A percentile compares a stretch with the other conserved stretches of the same genome.
Evolutionary conservation across 1,284 basidiomycete genomes (phyloP).

Genomic region (Rhodotorula sp.): DNA sequence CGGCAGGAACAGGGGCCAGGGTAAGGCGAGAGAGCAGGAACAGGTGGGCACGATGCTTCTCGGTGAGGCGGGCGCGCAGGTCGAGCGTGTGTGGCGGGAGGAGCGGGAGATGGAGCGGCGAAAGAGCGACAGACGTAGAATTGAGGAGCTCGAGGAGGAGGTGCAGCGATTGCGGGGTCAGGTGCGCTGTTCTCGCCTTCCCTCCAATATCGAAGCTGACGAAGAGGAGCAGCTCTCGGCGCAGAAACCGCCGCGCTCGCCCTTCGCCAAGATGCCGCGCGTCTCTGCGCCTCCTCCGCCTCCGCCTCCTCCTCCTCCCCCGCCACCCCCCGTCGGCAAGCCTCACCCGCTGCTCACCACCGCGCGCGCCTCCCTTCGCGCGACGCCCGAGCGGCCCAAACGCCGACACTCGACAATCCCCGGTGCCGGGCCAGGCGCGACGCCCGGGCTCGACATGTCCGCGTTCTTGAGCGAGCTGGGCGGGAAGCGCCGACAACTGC

Average conservation of each 20-base stretch:
- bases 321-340: conserved; percentile 1
- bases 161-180: conserved; percentile 9
- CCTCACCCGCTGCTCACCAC: conserved; percentile 23
- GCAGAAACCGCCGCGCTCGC: background rate
- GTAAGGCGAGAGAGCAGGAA: background rate
- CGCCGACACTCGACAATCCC: conserved; percentile 6
- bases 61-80: background rate
- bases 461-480: conserved; percentile 25
- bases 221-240: background rate
- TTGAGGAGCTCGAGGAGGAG: conserved; percentile 18
- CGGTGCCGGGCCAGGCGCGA: background rate
- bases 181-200: background rate
- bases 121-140: conserved; percentile 3
- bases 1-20: background rate
- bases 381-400: conserved; percentile 19
- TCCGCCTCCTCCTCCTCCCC: conserved; percentile 14
- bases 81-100: background rate
- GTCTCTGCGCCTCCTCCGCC: conserved; percentile 9
- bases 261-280: conserved; percentile 4
- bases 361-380: conserved; percentile 10
- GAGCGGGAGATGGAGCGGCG: conserved; percentile 10
- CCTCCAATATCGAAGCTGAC: rapidly evolving
- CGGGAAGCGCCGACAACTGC: conserved; percentile 8
- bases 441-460: conserved; percentile 12
- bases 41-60: background rate